A percentile compares a stretch with the other conserved stretches of the same genome.
phyloP scores from a whole-genome alignment of 345 rosid species.

The Acer yangbiense region DNA sequence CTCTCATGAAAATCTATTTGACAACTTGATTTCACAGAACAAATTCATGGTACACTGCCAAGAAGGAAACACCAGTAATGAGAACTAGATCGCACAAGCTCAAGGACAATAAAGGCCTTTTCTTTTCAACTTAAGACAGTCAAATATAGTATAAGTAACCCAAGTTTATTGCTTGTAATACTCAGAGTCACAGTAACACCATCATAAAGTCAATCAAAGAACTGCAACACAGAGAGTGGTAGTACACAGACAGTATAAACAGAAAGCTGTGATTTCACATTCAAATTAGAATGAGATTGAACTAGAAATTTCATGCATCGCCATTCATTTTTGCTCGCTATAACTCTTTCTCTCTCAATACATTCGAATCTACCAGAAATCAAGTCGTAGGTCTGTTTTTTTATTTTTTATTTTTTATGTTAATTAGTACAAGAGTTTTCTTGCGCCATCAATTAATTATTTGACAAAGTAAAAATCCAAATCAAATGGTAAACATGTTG shows the following conservation, averaged over 20 bases:
- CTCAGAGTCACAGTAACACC: background rate
- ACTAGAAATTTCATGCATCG: too few species aligned
- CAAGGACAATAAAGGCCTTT: background rate
- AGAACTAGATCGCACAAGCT: background rate
- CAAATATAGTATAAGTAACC: too few species aligned
- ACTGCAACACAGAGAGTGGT: background rate
- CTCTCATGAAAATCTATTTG: background rate
- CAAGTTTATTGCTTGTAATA: background rate
- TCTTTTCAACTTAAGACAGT: background rate
- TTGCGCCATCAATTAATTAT: too few species aligned
- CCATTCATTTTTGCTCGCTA: too few species aligned
- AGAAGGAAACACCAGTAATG: background rate
- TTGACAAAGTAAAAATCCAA: too few species aligned
- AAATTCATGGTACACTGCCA: background rate
- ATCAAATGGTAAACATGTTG: background rate
- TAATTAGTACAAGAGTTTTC: background rate
- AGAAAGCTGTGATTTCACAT: background rate
- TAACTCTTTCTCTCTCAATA: background rate
- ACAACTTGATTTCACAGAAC: background rate
- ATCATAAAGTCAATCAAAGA: background rate
- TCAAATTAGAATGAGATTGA: background rate
- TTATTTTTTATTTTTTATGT: too few species aligned
- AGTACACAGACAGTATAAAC: too few species aligned
- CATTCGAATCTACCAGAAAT: too few species aligned
- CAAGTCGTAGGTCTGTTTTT: background rate